Conservation (phyloP, 2,329 filamentous ascomycete species). For the Botrytis porri region DNA sequence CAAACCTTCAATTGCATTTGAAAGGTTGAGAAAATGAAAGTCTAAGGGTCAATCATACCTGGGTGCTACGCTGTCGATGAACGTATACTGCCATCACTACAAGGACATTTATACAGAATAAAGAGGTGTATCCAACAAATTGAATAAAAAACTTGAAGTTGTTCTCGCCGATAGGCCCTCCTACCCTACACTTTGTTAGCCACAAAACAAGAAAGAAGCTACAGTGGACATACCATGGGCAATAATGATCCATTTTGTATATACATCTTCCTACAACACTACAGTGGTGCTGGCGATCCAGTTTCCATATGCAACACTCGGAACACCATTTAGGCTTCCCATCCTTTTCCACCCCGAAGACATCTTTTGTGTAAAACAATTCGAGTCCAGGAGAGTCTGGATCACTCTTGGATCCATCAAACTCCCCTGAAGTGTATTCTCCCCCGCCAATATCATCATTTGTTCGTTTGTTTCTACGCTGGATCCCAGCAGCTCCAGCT, state of each 20-base stretch:
- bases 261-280: conserved; percentile 50
- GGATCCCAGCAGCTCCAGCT: conserved; percentile 35
- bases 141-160: conserved; percentile 92
- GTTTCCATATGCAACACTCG: conserved; percentile 81
- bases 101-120: conserved; percentile 65
- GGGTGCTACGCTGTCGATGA: conserved; percentile 41
- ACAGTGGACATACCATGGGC: conserved; percentile 61
- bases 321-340: conserved; percentile 87
- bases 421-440: conserved; percentile 30
- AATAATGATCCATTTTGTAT: conserved; percentile 84
- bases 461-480: conserved; percentile 31
- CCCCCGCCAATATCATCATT: conserved; percentile 27
- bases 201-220: not conserved
- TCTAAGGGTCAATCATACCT: conserved; percentile 26
- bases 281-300: conserved; percentile 84
- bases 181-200: conserved; percentile 58
- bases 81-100: conserved; percentile 64
- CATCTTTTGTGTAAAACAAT: conserved; percentile 75
- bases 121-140: conserved; percentile 70
- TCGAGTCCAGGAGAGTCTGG: conserved; percentile 69
- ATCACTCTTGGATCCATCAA: conserved; percentile 25
- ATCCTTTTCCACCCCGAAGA: conserved; percentile 79
- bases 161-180: conserved; percentile 83
- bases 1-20: not conserved
- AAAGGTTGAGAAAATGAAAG: not conserved